Percentiles rank a stretch among this genome's conserved stretches.
Evolutionary conservation across 2,329 filamentous ascomycete genomes (phyloP).

Genomic region (Botrytis pseudocinerea): DNA sequence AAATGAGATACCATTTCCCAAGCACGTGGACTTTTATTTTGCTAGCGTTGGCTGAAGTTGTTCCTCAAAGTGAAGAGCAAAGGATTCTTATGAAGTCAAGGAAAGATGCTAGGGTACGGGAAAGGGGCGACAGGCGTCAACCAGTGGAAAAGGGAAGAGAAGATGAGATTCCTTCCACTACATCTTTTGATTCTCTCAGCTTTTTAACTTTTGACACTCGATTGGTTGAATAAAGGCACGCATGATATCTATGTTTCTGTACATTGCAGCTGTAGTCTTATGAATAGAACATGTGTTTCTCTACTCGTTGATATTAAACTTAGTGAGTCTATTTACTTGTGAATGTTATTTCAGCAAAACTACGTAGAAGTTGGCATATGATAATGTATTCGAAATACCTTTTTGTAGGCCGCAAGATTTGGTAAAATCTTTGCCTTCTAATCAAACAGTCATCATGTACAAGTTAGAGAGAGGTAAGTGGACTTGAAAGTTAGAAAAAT

Average conservation of each 20-base stretch:
- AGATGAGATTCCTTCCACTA: conserved; percentile 5
- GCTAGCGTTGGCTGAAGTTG: conserved; percentile 3
- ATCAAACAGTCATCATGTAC: no score
- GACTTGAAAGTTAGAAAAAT: neutral
- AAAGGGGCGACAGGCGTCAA: conserved; percentile 16
- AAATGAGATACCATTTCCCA: conserved; percentile 18
- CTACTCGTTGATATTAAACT: neutral
- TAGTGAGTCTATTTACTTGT: neutral
- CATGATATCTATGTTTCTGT: conserved; percentile 32
- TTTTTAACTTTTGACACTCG: conserved; percentile 24
- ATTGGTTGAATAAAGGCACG: conserved; percentile 26
- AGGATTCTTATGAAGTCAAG: conserved; percentile 7
- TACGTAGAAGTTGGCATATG: neutral
- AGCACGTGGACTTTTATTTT: conserved; percentile 16
- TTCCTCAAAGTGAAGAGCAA: conserved; percentile 18
- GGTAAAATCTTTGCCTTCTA: neutral
- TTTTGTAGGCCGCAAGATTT: neutral
- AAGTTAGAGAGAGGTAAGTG: neutral
- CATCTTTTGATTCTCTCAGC: conserved; percentile 16
- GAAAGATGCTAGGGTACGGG: conserved; percentile 3
- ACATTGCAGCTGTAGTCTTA: conserved; percentile 38
- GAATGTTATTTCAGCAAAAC: neutral
- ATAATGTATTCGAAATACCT: neutral
- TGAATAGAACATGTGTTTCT: conserved; percentile 36
- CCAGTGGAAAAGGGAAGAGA: conserved; percentile 1